Evolutionary conservation across 768 basidiomycete species (phyloP).

Genomic region (Mycena rosella): DNA sequence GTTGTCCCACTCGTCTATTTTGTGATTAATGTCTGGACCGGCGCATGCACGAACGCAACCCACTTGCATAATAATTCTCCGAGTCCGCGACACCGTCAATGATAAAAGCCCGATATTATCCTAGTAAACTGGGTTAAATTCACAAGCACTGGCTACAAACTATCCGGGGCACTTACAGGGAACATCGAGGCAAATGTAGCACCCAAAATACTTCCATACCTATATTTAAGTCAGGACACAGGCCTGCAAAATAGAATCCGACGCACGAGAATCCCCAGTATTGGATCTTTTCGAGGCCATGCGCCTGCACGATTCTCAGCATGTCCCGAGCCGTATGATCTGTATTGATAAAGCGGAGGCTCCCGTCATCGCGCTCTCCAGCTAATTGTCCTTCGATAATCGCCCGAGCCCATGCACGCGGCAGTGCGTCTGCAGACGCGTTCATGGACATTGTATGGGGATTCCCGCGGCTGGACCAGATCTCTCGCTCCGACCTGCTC

Average conservation of each 20-base stretch:
- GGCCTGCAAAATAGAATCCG: too few species aligned
- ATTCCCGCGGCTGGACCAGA: slow-evolving; percentile 1
- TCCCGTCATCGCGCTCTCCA: slow-evolving; percentile 27
- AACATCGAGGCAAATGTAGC: slow-evolving; percentile 38
- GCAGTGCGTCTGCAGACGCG: slow-evolving; percentile 16
- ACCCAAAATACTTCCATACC: slow-evolving; percentile 33
- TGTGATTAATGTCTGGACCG: neutral
- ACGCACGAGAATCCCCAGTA: slow-evolving; percentile 37
- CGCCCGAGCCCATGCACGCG: slow-evolving; percentile 22
- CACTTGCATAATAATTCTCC: slow-evolving; percentile 31
- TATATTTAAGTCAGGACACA: neutral
- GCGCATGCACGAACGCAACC: neutral
- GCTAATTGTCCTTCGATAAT: slow-evolving; percentile 25
- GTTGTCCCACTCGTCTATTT: slow-evolving; percentile 20
- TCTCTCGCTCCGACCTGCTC: slow-evolving; percentile 16
- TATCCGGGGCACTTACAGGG: slow-evolving; percentile 21
- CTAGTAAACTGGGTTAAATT: neutral
- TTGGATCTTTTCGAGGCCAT: slow-evolving; percentile 32
- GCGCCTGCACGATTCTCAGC: slow-evolving; percentile 33
- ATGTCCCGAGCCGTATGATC: slow-evolving; percentile 38
- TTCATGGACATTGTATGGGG: slow-evolving; percentile 1
- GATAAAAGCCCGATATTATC: slow-evolving; percentile 32
- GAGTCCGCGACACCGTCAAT: slow-evolving; percentile 34
- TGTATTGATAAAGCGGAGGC: slow-evolving; percentile 30
- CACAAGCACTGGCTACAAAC: too few species aligned